phyloP scores from a whole-genome alignment of 2,329 filamentous ascomycete genomes.

The Fusarium pilosicola region DNA sequence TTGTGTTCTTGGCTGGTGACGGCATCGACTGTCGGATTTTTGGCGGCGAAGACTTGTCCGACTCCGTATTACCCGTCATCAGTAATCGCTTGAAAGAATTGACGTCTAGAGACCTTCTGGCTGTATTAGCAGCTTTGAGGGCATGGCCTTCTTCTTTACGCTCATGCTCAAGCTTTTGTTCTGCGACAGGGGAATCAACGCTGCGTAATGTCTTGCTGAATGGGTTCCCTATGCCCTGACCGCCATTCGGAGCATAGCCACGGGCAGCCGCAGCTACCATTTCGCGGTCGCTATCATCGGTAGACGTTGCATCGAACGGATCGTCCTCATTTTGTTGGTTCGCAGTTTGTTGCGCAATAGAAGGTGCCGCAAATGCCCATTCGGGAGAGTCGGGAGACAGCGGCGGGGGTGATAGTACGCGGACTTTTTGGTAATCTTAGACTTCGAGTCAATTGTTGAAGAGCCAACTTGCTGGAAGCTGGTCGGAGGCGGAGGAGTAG shows the following conservation, averaged over 20 bases:
- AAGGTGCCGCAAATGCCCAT: constrained; percentile 47
- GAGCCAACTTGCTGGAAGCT: constrained; percentile 42
- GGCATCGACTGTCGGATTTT: constrained; percentile 19
- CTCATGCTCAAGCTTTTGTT: constrained; percentile 47
- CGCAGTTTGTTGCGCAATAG: constrained; percentile 45
- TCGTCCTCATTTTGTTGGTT: constrained; percentile 42
- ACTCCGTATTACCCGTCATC: constrained; percentile 72
- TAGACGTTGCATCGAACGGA: constrained; percentile 47
- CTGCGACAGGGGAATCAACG: constrained; percentile 53
- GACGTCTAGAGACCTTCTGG: constrained; percentile 71
- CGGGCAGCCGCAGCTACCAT: constrained; percentile 36
- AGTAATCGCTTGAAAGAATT: constrained; percentile 81
- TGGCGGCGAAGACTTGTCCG: constrained; percentile 11
- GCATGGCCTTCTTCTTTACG: constrained; percentile 46
- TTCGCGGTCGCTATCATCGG: constrained; percentile 45
- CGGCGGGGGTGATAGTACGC: constrained; percentile 72
- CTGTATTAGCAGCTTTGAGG: constrained; percentile 47
- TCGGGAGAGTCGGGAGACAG: constrained; percentile 64
- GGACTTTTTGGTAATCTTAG: constrained; percentile 72
- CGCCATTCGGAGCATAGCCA: constrained; percentile 37
- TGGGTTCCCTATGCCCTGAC: constrained; percentile 50
- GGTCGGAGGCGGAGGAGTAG: constrained; percentile 42
- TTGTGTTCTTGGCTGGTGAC: constrained; percentile 4
- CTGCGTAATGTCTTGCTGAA: constrained; percentile 67
- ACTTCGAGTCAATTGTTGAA: constrained; percentile 51